phyloP scores from a whole-genome alignment of 495 filamentous ascomycete species.

The Friedmanniomyces endolithicus region DNA sequence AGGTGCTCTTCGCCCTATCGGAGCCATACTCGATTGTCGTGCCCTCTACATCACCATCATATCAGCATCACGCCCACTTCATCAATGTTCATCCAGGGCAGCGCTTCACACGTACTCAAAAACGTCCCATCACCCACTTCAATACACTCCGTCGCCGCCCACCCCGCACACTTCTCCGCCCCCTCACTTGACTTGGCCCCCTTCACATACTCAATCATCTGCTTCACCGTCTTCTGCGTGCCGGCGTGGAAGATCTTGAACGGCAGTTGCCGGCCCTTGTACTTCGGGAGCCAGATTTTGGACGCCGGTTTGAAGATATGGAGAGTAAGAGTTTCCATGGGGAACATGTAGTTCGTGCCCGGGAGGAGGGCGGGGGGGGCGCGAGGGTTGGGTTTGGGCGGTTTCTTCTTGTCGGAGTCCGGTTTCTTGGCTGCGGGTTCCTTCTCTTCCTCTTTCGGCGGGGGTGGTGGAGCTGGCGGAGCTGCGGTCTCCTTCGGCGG shows the following conservation, averaged over 20 bases:
- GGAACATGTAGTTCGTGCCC: conserved; percentile 13
- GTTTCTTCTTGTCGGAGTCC: not conserved
- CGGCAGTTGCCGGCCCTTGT: not conserved
- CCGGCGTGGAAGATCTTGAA: conserved; percentile 17
- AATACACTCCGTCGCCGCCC: conserved; percentile 10
- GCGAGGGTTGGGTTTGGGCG: not conserved
- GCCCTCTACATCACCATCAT: conserved; percentile 2
- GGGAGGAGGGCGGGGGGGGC: conserved; percentile 2
- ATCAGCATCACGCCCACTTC: not conserved
- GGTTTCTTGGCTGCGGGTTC: not conserved
- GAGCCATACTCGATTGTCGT: conserved; percentile 11
- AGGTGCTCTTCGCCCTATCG: conserved; percentile 10
- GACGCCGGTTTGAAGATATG: conserved; percentile 15
- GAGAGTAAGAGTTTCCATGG: conserved; percentile 1
- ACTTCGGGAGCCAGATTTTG: conserved; percentile 14
- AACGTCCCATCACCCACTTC: conserved; percentile 10
- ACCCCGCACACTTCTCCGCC: conserved; percentile 8
- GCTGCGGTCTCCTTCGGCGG: not conserved
- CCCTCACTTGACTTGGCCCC: not conserved
- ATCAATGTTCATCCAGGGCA: not conserved
- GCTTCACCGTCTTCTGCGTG: conserved; percentile 5
- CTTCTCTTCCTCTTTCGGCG: not conserved
- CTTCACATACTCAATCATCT: conserved; percentile 10
- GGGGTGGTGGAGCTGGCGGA: not conserved
- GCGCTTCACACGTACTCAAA: not conserved